These are phyloP conservation scores for Phytophthora cryptogea DNA, from an alignment of 352 stramenopile species.

Conservation along the genomic window DNA sequence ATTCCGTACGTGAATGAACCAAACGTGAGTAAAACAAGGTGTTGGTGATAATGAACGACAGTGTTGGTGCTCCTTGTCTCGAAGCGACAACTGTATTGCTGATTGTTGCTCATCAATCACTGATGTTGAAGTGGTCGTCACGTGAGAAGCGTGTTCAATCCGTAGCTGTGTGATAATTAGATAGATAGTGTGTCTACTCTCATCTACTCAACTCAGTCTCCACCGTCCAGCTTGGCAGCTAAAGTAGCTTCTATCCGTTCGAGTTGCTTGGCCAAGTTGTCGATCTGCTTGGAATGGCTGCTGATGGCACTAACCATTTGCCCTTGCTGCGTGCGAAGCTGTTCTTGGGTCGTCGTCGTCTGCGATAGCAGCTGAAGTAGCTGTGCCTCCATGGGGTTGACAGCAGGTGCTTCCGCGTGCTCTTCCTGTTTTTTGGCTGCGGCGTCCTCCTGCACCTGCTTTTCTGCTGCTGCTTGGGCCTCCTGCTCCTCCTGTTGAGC, in stretches of 20 bases:
- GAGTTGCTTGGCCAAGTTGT: slow-evolving; percentile 77
- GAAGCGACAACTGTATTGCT: not conserved
- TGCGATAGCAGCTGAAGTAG: slow-evolving; percentile 79
- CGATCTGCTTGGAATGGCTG: slow-evolving; percentile 81
- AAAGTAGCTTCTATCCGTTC: slow-evolving; percentile 79
- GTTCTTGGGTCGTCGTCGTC: slow-evolving; percentile 81
- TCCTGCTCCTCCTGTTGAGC: slow-evolving; percentile 26
- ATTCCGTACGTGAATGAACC: slow-evolving; percentile 27
- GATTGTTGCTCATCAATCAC: not conserved
- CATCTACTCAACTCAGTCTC: slow-evolving; percentile 16
- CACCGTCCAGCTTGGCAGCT: slow-evolving; percentile 52
- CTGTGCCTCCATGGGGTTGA: slow-evolving; percentile 74
- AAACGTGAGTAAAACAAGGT: slow-evolving; percentile 14
- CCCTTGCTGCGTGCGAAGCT: slow-evolving; percentile 77
- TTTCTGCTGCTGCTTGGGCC: slow-evolving; percentile 21
- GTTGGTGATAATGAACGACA: slow-evolving; percentile 29
- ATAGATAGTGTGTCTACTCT: slow-evolving; percentile 16
- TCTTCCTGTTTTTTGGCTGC: slow-evolving; percentile 21
- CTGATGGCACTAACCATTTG: slow-evolving; percentile 83
- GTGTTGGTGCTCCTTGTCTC: slow-evolving; percentile 11
- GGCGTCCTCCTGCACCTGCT: slow-evolving; percentile 14
- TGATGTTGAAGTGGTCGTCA: not conserved
- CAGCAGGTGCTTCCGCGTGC: slow-evolving; percentile 26
- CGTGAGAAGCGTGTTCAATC: slow-evolving; percentile 12
- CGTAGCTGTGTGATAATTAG: slow-evolving; percentile 23